Conservation (phyloP, 192 early-diverging fungal species). For the Allomyces macrogynus region DNA sequence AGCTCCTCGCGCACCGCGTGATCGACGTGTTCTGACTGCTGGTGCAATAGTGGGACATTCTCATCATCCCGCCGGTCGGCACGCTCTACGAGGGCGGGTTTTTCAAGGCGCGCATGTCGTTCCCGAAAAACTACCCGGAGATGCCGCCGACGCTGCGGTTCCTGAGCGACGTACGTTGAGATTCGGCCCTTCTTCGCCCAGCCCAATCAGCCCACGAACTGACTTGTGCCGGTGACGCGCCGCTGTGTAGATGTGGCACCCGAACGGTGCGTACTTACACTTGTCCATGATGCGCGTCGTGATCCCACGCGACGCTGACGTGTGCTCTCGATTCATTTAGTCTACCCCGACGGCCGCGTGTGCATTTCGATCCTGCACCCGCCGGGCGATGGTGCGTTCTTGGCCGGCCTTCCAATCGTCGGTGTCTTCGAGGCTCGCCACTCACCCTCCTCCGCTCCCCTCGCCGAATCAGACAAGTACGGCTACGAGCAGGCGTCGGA, state of each 20-base stretch:
- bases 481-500: constrained; percentile 80
- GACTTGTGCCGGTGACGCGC: too few species aligned
- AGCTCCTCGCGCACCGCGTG: not conserved
- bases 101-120: constrained; percentile 62
- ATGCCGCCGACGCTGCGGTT: constrained; percentile 81
- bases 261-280: constrained; percentile 39
- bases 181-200: too few species aligned
- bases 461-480: constrained; percentile 69
- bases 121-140: constrained; percentile 58
- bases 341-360: constrained; percentile 73
- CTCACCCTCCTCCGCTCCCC: constrained; percentile 12
- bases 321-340: constrained; percentile 10
- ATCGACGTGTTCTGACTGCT: not conserved
- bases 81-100: constrained; percentile 86
- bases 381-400: constrained; percentile 4
- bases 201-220: too few species aligned
- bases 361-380: constrained; percentile 91
- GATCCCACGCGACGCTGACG: constrained; percentile 1
- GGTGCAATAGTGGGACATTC: constrained; percentile 54
- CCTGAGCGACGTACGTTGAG: constrained; percentile 13
- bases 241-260: constrained; percentile 62
- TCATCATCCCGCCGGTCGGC: constrained; percentile 72
- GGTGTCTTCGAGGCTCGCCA: not conserved
- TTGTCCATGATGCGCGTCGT: not conserved
- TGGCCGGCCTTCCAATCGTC: not conserved